Conservation (phyloP, 176 grass and related monocot genomes). For the Zoysia pacifica region DNA sequence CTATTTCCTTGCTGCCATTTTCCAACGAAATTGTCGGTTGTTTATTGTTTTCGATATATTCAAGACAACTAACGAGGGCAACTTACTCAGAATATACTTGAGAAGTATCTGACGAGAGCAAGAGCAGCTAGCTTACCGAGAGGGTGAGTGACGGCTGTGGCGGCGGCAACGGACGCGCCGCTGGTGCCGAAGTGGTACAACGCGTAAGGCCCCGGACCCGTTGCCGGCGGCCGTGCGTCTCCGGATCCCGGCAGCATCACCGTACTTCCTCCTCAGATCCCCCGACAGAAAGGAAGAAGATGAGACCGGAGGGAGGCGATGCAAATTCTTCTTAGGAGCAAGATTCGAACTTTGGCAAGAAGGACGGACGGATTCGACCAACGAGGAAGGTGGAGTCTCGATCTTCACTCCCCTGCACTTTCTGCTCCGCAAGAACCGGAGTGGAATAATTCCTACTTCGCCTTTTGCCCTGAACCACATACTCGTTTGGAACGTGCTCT, state of each 20-base stretch:
- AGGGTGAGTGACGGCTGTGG: slow-evolving; percentile 79
- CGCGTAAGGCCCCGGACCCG: slow-evolving; percentile 41
- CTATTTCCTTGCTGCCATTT: slow-evolving; percentile 8
- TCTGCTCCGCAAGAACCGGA: slow-evolving; percentile 16
- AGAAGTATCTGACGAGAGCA: neutral
- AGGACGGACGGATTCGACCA: neutral
- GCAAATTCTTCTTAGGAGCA: neutral
- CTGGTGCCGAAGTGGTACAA: slow-evolving; percentile 72
- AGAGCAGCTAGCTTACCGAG: slow-evolving; percentile 55
- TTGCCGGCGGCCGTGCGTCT: slow-evolving; percentile 4
- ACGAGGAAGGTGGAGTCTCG: neutral
- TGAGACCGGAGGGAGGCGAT: neutral
- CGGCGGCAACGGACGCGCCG: slow-evolving; percentile 68
- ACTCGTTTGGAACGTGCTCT: neutral
- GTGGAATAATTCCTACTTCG: neutral
- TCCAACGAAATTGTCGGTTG: neutral
- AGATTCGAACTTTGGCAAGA: neutral
- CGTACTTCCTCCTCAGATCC: slow-evolving; percentile 17
- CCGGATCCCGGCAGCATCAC: slow-evolving; percentile 27
- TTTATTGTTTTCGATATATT: neutral
- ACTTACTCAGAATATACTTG: neutral
- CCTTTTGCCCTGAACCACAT: neutral
- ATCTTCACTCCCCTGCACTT: neutral
- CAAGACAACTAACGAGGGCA: neutral
- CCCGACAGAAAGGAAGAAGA: neutral